Conservation (phyloP, 257 asterid species). For the Coffea canephora region DNA sequence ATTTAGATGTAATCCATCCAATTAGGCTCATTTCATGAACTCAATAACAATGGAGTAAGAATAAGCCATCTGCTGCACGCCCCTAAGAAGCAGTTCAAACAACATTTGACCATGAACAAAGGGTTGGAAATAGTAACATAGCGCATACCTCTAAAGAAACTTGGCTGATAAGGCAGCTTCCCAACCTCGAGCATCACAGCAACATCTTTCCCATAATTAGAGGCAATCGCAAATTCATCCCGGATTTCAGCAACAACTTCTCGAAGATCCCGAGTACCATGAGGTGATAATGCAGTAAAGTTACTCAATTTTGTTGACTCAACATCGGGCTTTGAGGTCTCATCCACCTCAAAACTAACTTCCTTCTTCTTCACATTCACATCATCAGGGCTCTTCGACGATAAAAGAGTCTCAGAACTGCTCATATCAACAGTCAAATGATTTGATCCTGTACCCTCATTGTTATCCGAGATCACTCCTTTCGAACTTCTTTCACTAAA, state of each 20-base stretch:
- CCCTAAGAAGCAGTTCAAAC: not conserved
- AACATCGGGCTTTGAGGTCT: conserved; percentile 52
- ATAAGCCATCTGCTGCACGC: not conserved
- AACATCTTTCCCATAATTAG: conserved; percentile 82
- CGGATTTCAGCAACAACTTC: conserved; percentile 91
- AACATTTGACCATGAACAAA: not conserved
- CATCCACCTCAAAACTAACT: conserved; percentile 85
- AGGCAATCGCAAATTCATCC: conserved; percentile 84
- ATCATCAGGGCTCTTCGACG: conserved; percentile 58
- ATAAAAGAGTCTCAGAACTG: conserved; percentile 46
- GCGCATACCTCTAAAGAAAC: conserved; percentile 63
- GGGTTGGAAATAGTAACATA: conserved; percentile 9
- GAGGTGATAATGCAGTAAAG: conserved; percentile 56
- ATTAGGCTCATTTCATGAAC: not conserved
- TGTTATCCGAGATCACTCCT: conserved; percentile 26
- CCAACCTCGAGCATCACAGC: conserved; percentile 94
- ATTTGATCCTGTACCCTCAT: conserved; percentile 35
- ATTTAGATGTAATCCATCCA: not conserved
- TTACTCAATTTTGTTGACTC: conserved; percentile 72
- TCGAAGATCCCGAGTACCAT: conserved; percentile 70
- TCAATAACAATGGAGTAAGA: not conserved
- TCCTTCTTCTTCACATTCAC: conserved; percentile 66
- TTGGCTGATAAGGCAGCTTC: conserved; percentile 82
- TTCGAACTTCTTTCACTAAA: conserved; percentile 19
- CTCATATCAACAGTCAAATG: conserved; percentile 54